phyloP scores from a whole-genome alignment of 106 monocot species.

The Narthecium ossifragum region DNA sequence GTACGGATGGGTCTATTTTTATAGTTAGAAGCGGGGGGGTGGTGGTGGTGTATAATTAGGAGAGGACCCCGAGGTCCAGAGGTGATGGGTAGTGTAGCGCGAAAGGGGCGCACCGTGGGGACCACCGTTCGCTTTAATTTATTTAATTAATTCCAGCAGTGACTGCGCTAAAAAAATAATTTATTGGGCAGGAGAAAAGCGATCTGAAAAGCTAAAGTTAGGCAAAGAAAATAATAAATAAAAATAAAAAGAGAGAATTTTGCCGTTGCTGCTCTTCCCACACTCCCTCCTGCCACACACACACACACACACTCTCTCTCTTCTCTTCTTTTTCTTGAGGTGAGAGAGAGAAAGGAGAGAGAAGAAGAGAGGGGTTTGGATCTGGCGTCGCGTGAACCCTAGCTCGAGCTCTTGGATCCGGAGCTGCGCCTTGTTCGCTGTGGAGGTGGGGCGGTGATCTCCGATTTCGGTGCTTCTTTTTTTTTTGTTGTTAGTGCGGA shows the following conservation, averaged over 20 bases:
- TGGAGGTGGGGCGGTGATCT: no score
- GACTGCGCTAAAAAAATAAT: neutral
- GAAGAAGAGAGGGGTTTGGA: neutral
- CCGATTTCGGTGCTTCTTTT: no score
- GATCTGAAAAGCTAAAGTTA: conserved; percentile 5
- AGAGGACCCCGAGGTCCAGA: neutral
- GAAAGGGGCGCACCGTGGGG: conserved; percentile 2
- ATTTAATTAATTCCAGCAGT: neutral
- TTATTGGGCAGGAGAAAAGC: neutral
- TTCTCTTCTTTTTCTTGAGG: neutral
- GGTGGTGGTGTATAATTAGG: no score
- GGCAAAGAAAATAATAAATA: neutral
- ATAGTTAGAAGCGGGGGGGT: no score
- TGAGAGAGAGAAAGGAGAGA: neutral
- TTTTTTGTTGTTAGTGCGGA: conserved; percentile 10
- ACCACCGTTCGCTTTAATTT: neutral
- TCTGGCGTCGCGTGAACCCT: conserved; percentile 1
- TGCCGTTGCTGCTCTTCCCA: neutral
- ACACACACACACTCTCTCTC: conserved; percentile 10
- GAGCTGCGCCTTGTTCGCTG: conserved; percentile 14
- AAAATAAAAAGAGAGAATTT: neutral
- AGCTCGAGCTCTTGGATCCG: conserved; percentile 1
- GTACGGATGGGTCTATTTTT: neutral
- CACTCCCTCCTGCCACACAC: neutral
- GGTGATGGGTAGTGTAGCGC: neutral